Evolutionary conservation across 495 filamentous ascomycete species (phyloP), one percentile per base, ranked within the genome.

Genomic region (Daldinia concentrica): DNA sequence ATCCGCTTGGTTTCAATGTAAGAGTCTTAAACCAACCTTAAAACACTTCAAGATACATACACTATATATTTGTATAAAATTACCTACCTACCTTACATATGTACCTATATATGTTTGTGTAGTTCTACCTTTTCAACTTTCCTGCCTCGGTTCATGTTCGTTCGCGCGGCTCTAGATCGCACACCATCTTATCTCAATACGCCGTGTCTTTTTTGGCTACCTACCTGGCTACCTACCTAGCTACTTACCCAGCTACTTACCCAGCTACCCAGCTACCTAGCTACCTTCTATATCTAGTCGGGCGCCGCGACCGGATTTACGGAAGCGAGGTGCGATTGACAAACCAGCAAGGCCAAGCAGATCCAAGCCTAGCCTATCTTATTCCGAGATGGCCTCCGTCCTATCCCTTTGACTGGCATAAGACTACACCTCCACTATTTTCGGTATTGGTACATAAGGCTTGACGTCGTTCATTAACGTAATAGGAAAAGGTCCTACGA

Each of bases 271-370:
- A 32, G 29, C 6, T 43, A 43, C 5, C 41, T 8, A 58, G 51
- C 14, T 70, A 70, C 71, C 71, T 74, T 71, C 71, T 71, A 59
- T 50, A 74, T 74, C 67, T 64, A 63, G 57, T 48, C 34, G 59
- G 41, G 55, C 51, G 65, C 66, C 63, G 66, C 66, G 34, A 62
- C 62, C 66, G 71, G 66, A 62, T 60, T 66, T 60, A 36, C 66
- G 71, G 71, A 73, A 66, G 32, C 54, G 58, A 69, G 45, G 30
- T 36, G 62, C 62, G 62, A 74, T 71, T 64, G 62, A 71, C 71
- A 54, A 60, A 57, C 29, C 62, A 57, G 36, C 56, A 63, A 54
- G 50, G 50, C 50, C 30, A 54, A 48, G 43, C 19, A 48, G 43
- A 48, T 48, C 43, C 3, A 48, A 22, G 43, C 19, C 43, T 48